These are phyloP conservation scores for Malassezia yamatoensis DNA, from an alignment of 1,284 basidiomycete species.

Conservation along the genomic window DNA sequence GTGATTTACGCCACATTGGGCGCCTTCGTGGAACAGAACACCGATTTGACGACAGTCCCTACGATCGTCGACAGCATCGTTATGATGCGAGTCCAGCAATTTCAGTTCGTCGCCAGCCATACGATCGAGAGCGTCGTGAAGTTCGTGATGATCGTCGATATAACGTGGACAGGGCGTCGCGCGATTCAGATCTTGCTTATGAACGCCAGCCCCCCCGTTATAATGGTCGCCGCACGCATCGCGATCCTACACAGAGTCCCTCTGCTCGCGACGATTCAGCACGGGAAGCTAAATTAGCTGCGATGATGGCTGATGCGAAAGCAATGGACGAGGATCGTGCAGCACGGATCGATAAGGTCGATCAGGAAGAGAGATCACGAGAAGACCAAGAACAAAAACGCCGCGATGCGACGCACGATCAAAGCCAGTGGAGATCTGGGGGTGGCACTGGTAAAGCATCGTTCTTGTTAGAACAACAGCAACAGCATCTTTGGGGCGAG, in stretches of 20 bases:
- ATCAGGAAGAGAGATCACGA: constrained; percentile 26
- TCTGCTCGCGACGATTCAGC: constrained; percentile 51
- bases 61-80: too few relatives aligned
- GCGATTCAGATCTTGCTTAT: too few relatives aligned
- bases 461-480: constrained; percentile 38
- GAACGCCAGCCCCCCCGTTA: constrained; percentile 8
- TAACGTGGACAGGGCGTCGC: not conserved
- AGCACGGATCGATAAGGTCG: constrained; percentile 27
- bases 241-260: constrained; percentile 2
- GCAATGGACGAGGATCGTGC: constrained; percentile 57
- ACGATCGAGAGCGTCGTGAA: constrained; percentile 2
- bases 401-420: constrained; percentile 24
- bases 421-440: constrained; percentile 19
- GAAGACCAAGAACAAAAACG: constrained; percentile 25
- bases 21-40: too few relatives aligned
- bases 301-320: constrained; percentile 68
- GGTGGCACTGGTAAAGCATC: constrained; percentile 23
- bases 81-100: too few relatives aligned
- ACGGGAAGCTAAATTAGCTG: constrained; percentile 70
- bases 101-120: too few relatives aligned
- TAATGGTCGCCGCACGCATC: constrained; percentile 1
- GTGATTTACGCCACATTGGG: too few relatives aligned
- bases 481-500: constrained; percentile 25
- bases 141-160: constrained; percentile 9
- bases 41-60: too few relatives aligned